A percentile compares a stretch with the other conserved stretches of the same genome.
Conservation (phyloP, 1,139 yeast genomes). For the Diutina neorugosa region DNA sequence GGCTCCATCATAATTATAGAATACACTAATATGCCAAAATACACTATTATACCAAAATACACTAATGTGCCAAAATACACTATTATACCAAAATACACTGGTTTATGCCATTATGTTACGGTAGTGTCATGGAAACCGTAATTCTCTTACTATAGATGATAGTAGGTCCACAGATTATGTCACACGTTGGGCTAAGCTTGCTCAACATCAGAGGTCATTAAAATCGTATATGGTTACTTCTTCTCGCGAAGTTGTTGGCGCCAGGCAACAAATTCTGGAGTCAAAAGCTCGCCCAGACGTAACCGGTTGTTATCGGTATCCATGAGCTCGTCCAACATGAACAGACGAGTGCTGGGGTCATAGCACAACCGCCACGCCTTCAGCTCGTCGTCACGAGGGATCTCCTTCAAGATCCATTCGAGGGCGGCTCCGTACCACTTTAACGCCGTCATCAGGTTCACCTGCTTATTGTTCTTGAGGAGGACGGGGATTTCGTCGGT, state of each 20-base stretch:
- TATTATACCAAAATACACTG: too few species aligned
- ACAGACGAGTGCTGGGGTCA: constrained; percentile 22
- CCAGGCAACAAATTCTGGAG: constrained; percentile 53
- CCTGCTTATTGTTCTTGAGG: constrained; percentile 32
- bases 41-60: too few species aligned
- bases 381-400: constrained; percentile 35
- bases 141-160: too few species aligned
- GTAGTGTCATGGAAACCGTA: too few species aligned
- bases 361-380: constrained; percentile 21
- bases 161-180: too few species aligned
- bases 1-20: neutral
- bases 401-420: constrained; percentile 54
- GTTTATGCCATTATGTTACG: too few species aligned
- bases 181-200: too few species aligned
- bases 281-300: constrained; percentile 30
- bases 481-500: constrained; percentile 69
- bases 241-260: neutral
- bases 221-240: too few species aligned
- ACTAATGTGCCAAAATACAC: too few species aligned
- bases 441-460: constrained; percentile 51
- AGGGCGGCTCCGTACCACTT: constrained; percentile 79
- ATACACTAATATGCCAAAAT: too few species aligned
- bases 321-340: constrained; percentile 18
- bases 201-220: too few species aligned
- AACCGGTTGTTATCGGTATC: constrained; percentile 17